Evolutionary conservation across 2,329 filamentous ascomycete species (phyloP), one percentile per base, ranked within the genome.

Genomic region (Saccharata proteae): DNA sequence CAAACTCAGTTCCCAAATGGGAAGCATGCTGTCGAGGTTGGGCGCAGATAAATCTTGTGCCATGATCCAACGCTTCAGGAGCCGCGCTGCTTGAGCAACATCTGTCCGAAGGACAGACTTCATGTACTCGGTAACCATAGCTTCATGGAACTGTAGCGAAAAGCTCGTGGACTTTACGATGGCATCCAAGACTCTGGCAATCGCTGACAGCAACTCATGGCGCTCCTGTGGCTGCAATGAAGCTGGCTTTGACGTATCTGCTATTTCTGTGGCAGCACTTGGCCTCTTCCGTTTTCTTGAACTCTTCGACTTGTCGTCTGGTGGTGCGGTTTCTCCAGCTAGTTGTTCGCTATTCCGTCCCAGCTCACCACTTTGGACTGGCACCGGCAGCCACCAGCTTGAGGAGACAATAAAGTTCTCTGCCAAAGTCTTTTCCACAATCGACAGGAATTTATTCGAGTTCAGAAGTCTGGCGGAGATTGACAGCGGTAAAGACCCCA

Each of bases 401-500:
- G 19, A 21, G 19, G 19, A 21, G 14, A 14, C 28, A n/a, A 27
- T 16, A 22, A 35, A 53, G 38, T 48, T 46, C 29, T 84, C 77
- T 28, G 71, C 64, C 28, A 85, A 55, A 0, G 77, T 71, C 43
- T 73, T 69, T 43, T 77, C 72, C 24, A 92, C 51, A 7, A 83
- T 69, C 1, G 58, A 55, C 19, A 80, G 57, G 32, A 92, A 82
- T 26, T 72, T 68, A 35, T 77, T 66, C 36, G 85, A 76, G 14
- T 72, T 74, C 5, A 93, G 64, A 4, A 80, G 74, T 36, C 75
- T 74, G 6, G 81, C 80, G 15, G 82, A 62, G 8, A 73, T 76
- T 26, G 79, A 75, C 0, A 74, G 59, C 0, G 81, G 77, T 12
- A 88, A 71, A n/a, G 73, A 59, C 29, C 65, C 59, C 32, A 82